Evolutionary conservation across 768 basidiomycete species (phyloP).

Genomic region (Glaciozyma antarctica): DNA sequence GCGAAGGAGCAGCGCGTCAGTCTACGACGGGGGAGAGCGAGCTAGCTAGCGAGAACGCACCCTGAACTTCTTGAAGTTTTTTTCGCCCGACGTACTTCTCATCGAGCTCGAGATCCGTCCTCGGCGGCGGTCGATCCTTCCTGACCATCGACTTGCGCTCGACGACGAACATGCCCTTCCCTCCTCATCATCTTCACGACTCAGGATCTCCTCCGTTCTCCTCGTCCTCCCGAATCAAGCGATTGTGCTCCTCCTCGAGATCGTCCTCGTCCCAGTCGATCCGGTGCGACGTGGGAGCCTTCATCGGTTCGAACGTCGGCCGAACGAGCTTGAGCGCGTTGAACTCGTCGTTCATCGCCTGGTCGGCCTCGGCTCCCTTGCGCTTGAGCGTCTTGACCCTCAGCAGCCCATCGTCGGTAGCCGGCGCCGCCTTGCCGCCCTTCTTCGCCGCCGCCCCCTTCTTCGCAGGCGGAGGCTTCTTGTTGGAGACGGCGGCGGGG

Average conservation of each 20-base stretch:
- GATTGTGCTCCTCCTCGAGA: slow-evolving; percentile 20
- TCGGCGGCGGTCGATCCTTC: slow-evolving; percentile 4
- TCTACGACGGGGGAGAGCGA: neutral
- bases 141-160: slow-evolving; percentile 11
- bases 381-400: slow-evolving; percentile 3
- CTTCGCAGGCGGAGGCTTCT: slow-evolving; percentile 24
- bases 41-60: neutral
- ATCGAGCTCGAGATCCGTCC: slow-evolving; percentile 8
- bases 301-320: slow-evolving; percentile 18
- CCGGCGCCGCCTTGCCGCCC: slow-evolving; percentile 2
- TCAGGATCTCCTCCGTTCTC: neutral
- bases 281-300: slow-evolving; percentile 5
- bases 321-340: slow-evolving; percentile 30
- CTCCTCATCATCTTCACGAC: neutral
- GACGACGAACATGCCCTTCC: slow-evolving; percentile 27
- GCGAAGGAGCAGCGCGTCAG: neutral
- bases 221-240: slow-evolving; percentile 15
- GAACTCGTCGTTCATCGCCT: slow-evolving; percentile 29
- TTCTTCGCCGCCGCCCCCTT: slow-evolving; percentile 20
- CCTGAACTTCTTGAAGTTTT: slow-evolving; percentile 29
- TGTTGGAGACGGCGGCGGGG: slow-evolving; percentile 4
- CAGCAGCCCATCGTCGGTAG: slow-evolving; percentile 9
- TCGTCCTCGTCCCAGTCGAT: slow-evolving; percentile 25
- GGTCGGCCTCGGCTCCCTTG: slow-evolving; percentile 8
- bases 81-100: slow-evolving; percentile 12